These are phyloP conservation scores for Tothia fuscella DNA, from an alignment of 2,329 filamentous ascomycete species.

Conservation along the genomic window DNA sequence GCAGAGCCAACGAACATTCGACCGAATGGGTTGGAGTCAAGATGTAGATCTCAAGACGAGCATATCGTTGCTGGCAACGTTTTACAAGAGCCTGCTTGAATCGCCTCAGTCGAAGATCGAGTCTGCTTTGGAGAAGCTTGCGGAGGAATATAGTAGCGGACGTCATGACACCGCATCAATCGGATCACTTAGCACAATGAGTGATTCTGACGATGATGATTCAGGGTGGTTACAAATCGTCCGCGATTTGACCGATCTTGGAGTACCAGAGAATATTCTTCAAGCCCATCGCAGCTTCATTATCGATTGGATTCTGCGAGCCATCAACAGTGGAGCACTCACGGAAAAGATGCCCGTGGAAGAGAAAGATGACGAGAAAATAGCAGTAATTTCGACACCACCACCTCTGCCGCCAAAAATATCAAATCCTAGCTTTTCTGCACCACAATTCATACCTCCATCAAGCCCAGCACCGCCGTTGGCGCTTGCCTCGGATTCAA, in stretches of 20 bases:
- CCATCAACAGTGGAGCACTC: conserved; percentile 21
- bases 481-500: too few relatives aligned
- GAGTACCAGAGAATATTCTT: conserved; percentile 14
- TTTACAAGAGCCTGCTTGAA: conserved; percentile 20
- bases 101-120: conserved; percentile 21
- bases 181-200: conserved; percentile 11
- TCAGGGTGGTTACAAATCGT: conserved; percentile 22
- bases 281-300: conserved; percentile 19
- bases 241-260: conserved; percentile 22
- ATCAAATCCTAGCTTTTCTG: too few relatives aligned
- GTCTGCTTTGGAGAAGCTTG: conserved; percentile 20
- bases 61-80: conserved; percentile 18
- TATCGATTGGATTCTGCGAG: conserved; percentile 20
- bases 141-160: conserved; percentile 20
- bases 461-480: neutral
- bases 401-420: neutral
- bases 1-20: conserved; percentile 20
- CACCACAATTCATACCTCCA: neutral
- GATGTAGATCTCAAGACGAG: conserved; percentile 17
- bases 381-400: neutral
- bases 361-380: conserved; percentile 8
- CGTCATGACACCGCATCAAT: conserved; percentile 16
- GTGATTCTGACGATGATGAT: conserved; percentile 13
- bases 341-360: conserved; percentile 14
- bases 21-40: conserved; percentile 21